Conservation (phyloP, 768 basidiomycete species). For the Tulasnella sp. region DNA sequence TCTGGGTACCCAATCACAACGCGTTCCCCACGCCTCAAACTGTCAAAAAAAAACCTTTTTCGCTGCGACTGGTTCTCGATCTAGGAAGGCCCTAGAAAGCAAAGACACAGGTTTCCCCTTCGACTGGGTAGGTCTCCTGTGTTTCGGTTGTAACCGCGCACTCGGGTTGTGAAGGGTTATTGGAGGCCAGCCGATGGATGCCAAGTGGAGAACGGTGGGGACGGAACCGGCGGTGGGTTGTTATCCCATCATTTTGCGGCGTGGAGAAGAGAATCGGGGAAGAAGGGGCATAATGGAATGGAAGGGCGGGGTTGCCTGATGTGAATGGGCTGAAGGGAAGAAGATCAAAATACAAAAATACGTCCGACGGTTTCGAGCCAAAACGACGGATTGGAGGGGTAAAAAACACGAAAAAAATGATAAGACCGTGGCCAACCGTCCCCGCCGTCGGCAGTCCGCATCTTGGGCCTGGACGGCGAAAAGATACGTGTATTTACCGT, state of each 20-base stretch:
- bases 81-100: not conserved
- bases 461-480: not conserved
- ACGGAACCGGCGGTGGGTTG: not conserved
- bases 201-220: not conserved
- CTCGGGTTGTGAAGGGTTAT: not conserved
- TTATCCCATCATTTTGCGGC: not conserved
- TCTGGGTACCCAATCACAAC: not conserved
- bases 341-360: not conserved
- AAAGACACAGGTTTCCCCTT: not conserved
- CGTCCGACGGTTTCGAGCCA: not conserved
- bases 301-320: constrained; percentile 20
- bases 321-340: constrained; percentile 16
- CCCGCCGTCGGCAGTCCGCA: not conserved
- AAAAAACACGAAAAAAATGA: not conserved
- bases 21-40: not conserved
- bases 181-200: not conserved
- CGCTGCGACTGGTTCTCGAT: not conserved
- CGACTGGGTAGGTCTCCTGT: not conserved
- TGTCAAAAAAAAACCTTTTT: not conserved
- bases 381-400: not conserved
- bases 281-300: constrained; percentile 33
- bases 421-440: not conserved
- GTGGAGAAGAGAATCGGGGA: constrained; percentile 17
- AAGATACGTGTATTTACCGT: not conserved
- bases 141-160: not conserved